phyloP scores from a whole-genome alignment of 768 basidiomycete genomes.

The Dictyophora rubrovolvata region DNA sequence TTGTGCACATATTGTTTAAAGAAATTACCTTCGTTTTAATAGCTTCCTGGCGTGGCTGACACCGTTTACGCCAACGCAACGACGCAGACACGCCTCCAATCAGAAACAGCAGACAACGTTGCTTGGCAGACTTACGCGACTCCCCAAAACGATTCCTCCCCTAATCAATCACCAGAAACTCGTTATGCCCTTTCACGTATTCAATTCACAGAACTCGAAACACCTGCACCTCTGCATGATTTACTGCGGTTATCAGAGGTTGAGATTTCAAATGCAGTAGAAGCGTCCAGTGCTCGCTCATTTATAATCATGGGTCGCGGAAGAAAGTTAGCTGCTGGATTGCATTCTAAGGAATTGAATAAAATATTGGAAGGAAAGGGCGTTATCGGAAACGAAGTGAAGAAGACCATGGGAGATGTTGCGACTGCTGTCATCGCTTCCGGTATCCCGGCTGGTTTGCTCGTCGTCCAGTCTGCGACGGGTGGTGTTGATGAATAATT shows the following conservation, averaged over 20 bases:
- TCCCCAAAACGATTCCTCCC: conserved; percentile 6
- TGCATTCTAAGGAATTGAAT: conserved; percentile 63
- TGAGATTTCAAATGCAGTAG: not conserved
- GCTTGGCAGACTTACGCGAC: conserved; percentile 56
- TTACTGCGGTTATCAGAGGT: conserved; percentile 7
- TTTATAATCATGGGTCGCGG: conserved; percentile 68
- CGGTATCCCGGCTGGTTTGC: conserved; percentile 44
- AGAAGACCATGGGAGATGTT: conserved; percentile 80
- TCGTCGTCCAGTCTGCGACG: conserved; percentile 58
- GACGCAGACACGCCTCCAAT: conserved; percentile 60
- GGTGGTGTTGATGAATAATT: conserved; percentile 4
- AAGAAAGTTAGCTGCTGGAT: conserved; percentile 59
- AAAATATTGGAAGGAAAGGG: conserved; percentile 49
- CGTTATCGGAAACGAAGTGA: conserved; percentile 47
- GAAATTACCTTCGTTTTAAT: conserved; percentile 32
- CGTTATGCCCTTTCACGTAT: conserved; percentile 20
- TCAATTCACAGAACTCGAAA: conserved; percentile 20
- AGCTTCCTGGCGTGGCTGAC: conserved; percentile 39
- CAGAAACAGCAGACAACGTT: conserved; percentile 77
- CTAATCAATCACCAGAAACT: not conserved
- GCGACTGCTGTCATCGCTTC: conserved; percentile 65
- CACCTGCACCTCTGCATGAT: conserved; percentile 19
- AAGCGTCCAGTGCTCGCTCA: conserved; percentile 28
- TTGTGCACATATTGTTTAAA: conserved; percentile 31
- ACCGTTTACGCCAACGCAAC: conserved; percentile 58